Evolutionary conservation across 768 basidiomycete species (phyloP).

Genomic region (Tricholoma sp.): DNA sequence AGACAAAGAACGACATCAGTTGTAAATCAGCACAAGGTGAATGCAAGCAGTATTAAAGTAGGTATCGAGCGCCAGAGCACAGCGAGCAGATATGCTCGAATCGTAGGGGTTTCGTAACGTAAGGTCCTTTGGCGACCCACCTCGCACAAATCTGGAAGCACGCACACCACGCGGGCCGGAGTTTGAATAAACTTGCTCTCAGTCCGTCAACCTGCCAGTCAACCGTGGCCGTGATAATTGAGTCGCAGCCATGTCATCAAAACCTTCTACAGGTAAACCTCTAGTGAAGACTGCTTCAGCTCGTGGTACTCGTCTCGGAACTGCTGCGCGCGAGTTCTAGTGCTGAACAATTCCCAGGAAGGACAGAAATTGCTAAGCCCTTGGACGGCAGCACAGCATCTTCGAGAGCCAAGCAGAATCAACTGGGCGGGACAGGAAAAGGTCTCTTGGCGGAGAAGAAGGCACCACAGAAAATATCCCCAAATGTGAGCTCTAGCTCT

Average conservation of each 20-base stretch:
- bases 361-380: constrained; percentile 18
- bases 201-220: background rate
- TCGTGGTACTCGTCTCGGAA: constrained; percentile 22
- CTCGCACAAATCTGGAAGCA: background rate
- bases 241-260: background rate
- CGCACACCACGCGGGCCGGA: constrained; percentile 4
- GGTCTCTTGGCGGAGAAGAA: background rate
- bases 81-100: constrained; percentile 14
- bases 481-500: background rate
- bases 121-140: background rate
- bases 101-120: constrained; percentile 1
- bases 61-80: constrained; percentile 7
- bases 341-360: constrained; percentile 24
- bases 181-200: constrained; percentile 10
- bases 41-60: background rate
- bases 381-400: constrained; percentile 10
- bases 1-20: constrained; percentile 58
- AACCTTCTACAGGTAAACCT: constrained; percentile 1
- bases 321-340: constrained; percentile 2
- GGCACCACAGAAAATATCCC: background rate
- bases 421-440: constrained; percentile 1
- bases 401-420: constrained; percentile 11
- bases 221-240: too few species aligned
- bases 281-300: constrained; percentile 11
- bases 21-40: constrained; percentile 1